Conservation (phyloP, 2,329 filamentous ascomycete species). For the Sphaerostilbella broomeana region DNA sequence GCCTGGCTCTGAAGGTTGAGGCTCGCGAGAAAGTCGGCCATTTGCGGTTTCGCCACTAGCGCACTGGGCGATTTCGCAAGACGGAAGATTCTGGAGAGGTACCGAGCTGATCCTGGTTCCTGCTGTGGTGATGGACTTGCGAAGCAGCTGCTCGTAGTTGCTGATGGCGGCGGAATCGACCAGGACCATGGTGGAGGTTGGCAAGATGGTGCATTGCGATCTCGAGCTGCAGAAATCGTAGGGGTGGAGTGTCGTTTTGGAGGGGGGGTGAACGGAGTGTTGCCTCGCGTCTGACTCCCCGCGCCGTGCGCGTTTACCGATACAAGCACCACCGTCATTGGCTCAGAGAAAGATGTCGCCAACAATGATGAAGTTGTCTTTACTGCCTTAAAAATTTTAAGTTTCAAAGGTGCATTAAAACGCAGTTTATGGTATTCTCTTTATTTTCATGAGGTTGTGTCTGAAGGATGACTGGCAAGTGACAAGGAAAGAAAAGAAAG, state of each 20-base stretch:
- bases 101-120: conserved; percentile 14
- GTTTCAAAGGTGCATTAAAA: no score
- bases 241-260: conserved; percentile 3
- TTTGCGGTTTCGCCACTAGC: conserved; percentile 15
- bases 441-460: no score
- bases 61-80: conserved; percentile 11
- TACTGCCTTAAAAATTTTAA: no score
- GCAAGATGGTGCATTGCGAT: conserved; percentile 2
- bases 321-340: neutral
- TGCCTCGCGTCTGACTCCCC: conserved; percentile 5
- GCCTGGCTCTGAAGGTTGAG: conserved; percentile 24
- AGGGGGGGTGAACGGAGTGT: conserved; percentile 9
- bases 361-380: no score
- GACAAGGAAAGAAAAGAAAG: no score
- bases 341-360: no score
- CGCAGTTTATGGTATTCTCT: no score
- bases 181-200: conserved; percentile 4
- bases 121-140: conserved; percentile 15
- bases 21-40: conserved; percentile 34
- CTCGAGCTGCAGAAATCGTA: neutral
- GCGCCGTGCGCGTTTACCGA: neutral
- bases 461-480: no score
- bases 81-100: conserved; percentile 15
- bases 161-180: conserved; percentile 5
- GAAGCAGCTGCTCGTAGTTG: conserved; percentile 1